Percentiles rank a stretch among this genome's conserved stretches.
Evolutionary conservation across 805 yeast species (phyloP).

Genomic region (Barnettozyma sucrosica): DNA sequence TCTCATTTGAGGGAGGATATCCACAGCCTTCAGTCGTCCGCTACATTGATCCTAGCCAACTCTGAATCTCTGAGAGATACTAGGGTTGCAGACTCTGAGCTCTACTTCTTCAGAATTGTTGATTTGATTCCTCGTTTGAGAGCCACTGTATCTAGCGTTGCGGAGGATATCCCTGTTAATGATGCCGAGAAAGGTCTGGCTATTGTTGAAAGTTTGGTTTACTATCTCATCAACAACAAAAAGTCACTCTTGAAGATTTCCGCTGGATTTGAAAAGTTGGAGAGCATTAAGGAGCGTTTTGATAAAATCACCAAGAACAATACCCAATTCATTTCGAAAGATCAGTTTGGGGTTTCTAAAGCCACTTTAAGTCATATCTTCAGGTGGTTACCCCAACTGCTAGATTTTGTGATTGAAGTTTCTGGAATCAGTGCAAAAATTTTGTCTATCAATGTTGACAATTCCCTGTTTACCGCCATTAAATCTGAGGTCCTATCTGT

Average conservation of each 20-base stretch:
- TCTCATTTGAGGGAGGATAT: slow-evolving; percentile 60
- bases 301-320: slow-evolving; percentile 19
- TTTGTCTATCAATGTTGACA: slow-evolving; percentile 13
- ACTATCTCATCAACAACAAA: slow-evolving; percentile 49
- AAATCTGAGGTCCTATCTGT: slow-evolving; percentile 16
- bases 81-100: slow-evolving; percentile 40
- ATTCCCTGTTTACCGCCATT: slow-evolving; percentile 16
- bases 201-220: slow-evolving; percentile 64
- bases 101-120: slow-evolving; percentile 58
- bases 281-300: slow-evolving; percentile 16
- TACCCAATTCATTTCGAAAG: slow-evolving; percentile 18
- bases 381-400: slow-evolving; percentile 30
- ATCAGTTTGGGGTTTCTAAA: slow-evolving; percentile 8
- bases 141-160: slow-evolving; percentile 50
- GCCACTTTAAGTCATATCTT: slow-evolving; percentile 14
- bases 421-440: slow-evolving; percentile 16
- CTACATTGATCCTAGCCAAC: slow-evolving; percentile 55
- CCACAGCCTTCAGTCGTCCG: slow-evolving; percentile 53
- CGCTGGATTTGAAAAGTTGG: slow-evolving; percentile 16
- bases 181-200: slow-evolving; percentile 77
- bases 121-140: slow-evolving; percentile 80
- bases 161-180: slow-evolving; percentile 68
- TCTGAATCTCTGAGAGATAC: slow-evolving; percentile 40
- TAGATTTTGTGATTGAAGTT: slow-evolving; percentile 28
- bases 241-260: slow-evolving; percentile 35